Evolutionary conservation across 1,284 basidiomycete genomes (phyloP).

Genomic region (Cutaneotrichosporon arboriforme): DNA sequence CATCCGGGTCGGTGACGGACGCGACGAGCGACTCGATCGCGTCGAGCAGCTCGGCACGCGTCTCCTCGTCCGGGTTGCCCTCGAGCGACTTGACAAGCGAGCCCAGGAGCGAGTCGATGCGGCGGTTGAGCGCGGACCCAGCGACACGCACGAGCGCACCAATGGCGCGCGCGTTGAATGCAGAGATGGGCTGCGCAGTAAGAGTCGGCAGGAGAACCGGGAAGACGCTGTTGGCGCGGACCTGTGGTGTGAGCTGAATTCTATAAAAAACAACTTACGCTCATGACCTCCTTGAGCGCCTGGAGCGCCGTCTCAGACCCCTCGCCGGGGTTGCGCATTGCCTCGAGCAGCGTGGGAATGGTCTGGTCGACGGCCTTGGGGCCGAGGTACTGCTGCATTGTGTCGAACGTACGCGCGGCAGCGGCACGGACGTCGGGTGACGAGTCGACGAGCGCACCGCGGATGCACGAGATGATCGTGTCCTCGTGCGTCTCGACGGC

Average conservation of each 20-base stretch:
- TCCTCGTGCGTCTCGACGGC: slow-evolving; percentile 89
- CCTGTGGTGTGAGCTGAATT: no score
- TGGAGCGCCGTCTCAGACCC: slow-evolving; percentile 87
- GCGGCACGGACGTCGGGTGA: slow-evolving; percentile 82
- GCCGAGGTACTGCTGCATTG: slow-evolving; percentile 78
- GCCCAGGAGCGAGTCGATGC: slow-evolving; percentile 68
- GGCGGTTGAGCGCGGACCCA: slow-evolving; percentile 77
- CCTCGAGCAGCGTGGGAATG: slow-evolving; percentile 89
- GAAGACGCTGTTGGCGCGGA: slow-evolving; percentile 87
- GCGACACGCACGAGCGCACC: slow-evolving; percentile 89
- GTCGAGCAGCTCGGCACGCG: slow-evolving; percentile 65
- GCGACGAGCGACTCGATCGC: slow-evolving; percentile 64
- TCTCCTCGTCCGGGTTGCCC: slow-evolving; percentile 61
- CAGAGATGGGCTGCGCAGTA: slow-evolving; percentile 81
- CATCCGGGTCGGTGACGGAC: slow-evolving; percentile 76
- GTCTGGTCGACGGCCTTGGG: slow-evolving; percentile 91
- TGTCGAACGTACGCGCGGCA: slow-evolving; percentile 90
- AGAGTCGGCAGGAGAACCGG: slow-evolving; percentile 95
- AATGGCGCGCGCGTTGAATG: slow-evolving; percentile 92
- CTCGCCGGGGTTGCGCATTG: slow-evolving; percentile 82
- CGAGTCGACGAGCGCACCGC: slow-evolving; percentile 80
- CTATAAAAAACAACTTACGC: slow-evolving; percentile 50
- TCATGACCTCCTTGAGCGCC: slow-evolving; percentile 91
- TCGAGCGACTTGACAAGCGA: slow-evolving; percentile 66
- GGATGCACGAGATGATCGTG: slow-evolving; percentile 79